These are phyloP conservation scores for Boletus speciosus DNA, from an alignment of 768 basidiomycete species.

Conservation along the genomic window DNA sequence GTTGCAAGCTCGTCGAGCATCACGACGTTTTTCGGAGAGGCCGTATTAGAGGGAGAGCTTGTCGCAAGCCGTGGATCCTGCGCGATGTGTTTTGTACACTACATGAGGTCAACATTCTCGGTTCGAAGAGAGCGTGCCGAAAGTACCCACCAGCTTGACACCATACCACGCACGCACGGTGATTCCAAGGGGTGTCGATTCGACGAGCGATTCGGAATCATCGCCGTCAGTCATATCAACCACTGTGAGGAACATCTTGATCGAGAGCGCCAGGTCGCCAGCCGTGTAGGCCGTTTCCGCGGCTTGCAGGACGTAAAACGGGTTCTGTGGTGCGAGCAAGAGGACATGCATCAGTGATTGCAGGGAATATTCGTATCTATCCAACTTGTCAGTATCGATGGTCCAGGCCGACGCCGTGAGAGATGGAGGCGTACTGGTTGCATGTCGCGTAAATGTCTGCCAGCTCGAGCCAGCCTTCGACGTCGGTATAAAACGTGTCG, in stretches of 20 bases:
- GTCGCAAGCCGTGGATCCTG: slow-evolving; percentile 36
- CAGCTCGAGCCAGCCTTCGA: slow-evolving; percentile 86
- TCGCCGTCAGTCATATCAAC: slow-evolving; percentile 75
- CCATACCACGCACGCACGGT: slow-evolving; percentile 79
- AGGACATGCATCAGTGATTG: slow-evolving; percentile 79
- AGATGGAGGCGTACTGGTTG: slow-evolving; percentile 54
- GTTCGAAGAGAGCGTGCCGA: not conserved
- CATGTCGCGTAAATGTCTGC: slow-evolving; percentile 74
- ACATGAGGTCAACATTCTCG: not conserved
- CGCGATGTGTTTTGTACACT: slow-evolving; percentile 62
- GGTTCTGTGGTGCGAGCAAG: slow-evolving; percentile 81
- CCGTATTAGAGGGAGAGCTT: slow-evolving; percentile 55
- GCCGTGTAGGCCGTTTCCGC: slow-evolving; percentile 87
- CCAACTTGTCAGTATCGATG: not conserved
- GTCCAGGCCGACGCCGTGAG: not conserved
- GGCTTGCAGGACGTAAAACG: slow-evolving; percentile 76
- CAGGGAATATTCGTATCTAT: slow-evolving; percentile 68
- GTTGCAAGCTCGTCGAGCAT: slow-evolving; percentile 65
- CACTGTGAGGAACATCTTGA: slow-evolving; percentile 75
- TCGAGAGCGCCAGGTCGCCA: slow-evolving; percentile 67
- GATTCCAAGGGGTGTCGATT: slow-evolving; percentile 49
- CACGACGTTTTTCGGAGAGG: slow-evolving; percentile 50
- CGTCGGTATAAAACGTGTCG: slow-evolving; percentile 85
- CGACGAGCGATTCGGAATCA: slow-evolving; percentile 46
- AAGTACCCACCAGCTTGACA: slow-evolving; percentile 63